Base-by-base conservation (phyloP, 148 eudicot genomes). In the Rhododendron kiyosumense region DNA sequence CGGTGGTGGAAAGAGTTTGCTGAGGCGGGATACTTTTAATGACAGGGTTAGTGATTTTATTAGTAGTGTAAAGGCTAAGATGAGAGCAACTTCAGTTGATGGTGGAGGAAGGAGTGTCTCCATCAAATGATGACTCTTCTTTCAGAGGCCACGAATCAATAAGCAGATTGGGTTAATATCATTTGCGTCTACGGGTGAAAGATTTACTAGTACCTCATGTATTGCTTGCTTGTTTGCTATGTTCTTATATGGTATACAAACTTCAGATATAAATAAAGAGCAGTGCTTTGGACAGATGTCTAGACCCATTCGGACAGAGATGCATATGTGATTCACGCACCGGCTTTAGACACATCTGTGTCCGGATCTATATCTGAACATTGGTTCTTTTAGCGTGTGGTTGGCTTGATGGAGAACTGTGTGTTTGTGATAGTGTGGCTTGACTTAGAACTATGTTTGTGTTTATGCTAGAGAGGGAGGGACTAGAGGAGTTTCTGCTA, bases 11-110 rank as follows among this genome's bases (percentile, higher is more conserved):
- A 86, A 76, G 75, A 85, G 45, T 49, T 7, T 80, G 0, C 38
- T 83, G 3, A 87, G 87, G 57, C 86, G 57, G n/a, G 90, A 88
- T 85, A 89, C 88, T 69, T 79, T 89, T 54, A 85, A 89, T 30
- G 89, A 85, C 20, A 91, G 48, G 88, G 78, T 89, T 20, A 52
- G 85, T 18, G 34, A 73, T 46, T 89, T 86, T 69, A 87, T 90
- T 20, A 75, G 51, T 17, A 87, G 87, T 4, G 86, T 91, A 1
- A 88, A 88, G 87, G 41, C 51, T 24, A 91, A 90, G 87, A 84
- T 86, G 3, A 84, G 88, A 81, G 36, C 82, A 7, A 81, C 81
- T 18, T 80, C 89, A 24, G 84, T 17, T 41, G 69, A 57, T 74
- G 84, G 54, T 78, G 78, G 73, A 14, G 41, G 85, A 30, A 81